Evolutionary conservation across 495 filamentous ascomycete genomes (phyloP).

Genomic region (Neurospora sublineolata): DNA sequence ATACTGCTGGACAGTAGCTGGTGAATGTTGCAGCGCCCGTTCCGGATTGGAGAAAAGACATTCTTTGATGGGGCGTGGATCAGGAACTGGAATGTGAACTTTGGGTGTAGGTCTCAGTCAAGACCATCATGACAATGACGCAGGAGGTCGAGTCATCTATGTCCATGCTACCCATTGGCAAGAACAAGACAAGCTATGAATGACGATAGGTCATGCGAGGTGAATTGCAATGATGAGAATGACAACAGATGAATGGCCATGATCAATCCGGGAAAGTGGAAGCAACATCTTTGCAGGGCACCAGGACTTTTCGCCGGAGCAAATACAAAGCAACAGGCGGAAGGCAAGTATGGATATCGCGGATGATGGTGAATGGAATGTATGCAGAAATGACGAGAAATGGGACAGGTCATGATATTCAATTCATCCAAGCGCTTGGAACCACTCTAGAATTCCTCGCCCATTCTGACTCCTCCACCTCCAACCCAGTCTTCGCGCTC

Average conservation of each 20-base stretch:
- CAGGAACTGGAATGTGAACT: background rate
- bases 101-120: background rate
- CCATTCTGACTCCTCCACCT: slow-evolving; percentile 56
- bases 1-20: background rate
- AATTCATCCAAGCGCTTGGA: background rate
- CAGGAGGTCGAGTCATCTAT: background rate
- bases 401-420: background rate
- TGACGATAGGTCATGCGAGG: background rate
- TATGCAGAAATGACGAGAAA: background rate
- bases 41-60: background rate
- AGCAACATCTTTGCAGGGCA: background rate
- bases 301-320: background rate
- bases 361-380: background rate
- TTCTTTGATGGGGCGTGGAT: background rate
- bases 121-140: background rate
- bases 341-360: background rate
- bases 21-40: background rate
- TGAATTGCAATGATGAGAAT: background rate
- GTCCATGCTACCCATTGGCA: background rate
- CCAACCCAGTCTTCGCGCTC: slow-evolving; percentile 87
- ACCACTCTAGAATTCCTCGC: slow-evolving; percentile 19
- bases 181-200: background rate
- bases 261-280: background rate
- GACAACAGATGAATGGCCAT: background rate
- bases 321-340: background rate